These are phyloP conservation scores for Sistotremastrum niveocremeum DNA, from an alignment of 768 basidiomycete genomes.

Conservation along the genomic window DNA sequence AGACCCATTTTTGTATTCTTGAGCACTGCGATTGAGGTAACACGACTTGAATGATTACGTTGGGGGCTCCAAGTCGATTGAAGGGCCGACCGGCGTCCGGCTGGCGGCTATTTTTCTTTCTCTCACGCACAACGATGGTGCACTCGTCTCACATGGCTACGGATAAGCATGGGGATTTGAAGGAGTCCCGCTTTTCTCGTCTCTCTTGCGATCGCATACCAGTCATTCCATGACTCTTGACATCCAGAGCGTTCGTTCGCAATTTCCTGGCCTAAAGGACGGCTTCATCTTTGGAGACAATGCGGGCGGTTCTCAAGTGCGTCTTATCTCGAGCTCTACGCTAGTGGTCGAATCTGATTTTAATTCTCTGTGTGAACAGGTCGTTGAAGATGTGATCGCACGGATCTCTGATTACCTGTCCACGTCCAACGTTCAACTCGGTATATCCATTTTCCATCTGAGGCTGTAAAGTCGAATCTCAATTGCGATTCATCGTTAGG, in stretches of 20 bases:
- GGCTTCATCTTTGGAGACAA: slow-evolving; percentile 65
- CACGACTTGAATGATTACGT: too few species aligned
- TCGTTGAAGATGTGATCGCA: slow-evolving; percentile 39
- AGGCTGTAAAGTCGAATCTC: background rate
- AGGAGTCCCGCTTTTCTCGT: background rate
- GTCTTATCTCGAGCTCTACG: background rate
- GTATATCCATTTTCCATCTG: background rate
- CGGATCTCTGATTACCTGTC: slow-evolving; percentile 52
- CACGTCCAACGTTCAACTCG: slow-evolving; percentile 63
- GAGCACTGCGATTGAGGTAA: too few species aligned
- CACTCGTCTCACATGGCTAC: too few species aligned
- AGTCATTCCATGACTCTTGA: slow-evolving; percentile 20
- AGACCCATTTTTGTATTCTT: too few species aligned
- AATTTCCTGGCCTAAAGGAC: slow-evolving; percentile 46
- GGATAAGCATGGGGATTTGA: too few species aligned
- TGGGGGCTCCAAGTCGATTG: too few species aligned
- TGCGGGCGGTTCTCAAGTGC: slow-evolving; percentile 57
- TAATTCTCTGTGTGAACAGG: slow-evolving; percentile 3
- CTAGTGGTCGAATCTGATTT: background rate
- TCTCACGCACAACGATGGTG: too few species aligned
- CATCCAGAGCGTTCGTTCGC: slow-evolving; percentile 36
- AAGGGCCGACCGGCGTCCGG: too few species aligned
- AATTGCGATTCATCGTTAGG: slow-evolving; percentile 13
- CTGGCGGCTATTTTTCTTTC: too few species aligned
- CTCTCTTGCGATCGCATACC: background rate